A percentile compares a stretch with the other conserved stretches of the same genome.
Evolutionary conservation across 2,329 filamentous ascomycete genomes (phyloP).

Genomic region (Alternaria ventricosa): DNA sequence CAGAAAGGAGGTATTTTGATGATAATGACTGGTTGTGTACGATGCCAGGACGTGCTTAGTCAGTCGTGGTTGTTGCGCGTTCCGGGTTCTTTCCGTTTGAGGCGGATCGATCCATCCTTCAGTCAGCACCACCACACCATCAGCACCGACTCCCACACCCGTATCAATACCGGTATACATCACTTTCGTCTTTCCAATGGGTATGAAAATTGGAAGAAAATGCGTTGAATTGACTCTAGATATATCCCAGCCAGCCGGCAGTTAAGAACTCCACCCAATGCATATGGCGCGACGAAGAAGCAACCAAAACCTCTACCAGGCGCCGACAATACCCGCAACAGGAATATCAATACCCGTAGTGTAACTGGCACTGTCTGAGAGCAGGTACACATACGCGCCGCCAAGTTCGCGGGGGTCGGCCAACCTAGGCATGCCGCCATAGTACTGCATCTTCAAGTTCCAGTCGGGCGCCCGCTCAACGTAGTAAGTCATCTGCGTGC

Average conservation of each 20-base stretch:
- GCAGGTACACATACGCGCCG: constrained; percentile 58
- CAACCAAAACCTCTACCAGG: constrained; percentile 39
- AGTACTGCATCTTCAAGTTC: constrained; percentile 61
- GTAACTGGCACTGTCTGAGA: constrained; percentile 57
- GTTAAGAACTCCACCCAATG: constrained; percentile 30
- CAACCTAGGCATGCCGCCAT: constrained; percentile 60
- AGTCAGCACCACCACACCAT: neutral
- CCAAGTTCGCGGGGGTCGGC: constrained; percentile 60
- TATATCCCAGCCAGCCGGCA: neutral
- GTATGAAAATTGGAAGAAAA: neutral
- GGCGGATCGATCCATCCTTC: neutral
- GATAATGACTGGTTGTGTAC: neutral
- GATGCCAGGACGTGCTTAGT: neutral
- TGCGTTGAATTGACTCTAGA: constrained; percentile 15
- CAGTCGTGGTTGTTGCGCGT: constrained; percentile 3
- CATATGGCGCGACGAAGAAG: constrained; percentile 8
- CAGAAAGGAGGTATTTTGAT: neutral
- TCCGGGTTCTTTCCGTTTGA: neutral
- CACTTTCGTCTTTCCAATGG: neutral
- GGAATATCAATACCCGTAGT: constrained; percentile 59
- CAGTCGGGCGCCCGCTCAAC: constrained; percentile 58
- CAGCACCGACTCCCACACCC: neutral
- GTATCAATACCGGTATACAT: neutral
- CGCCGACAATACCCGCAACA: constrained; percentile 57
- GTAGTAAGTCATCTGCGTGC: constrained; percentile 67